A percentile compares a stretch with the other conserved stretches of the same genome.
phyloP scores from a whole-genome alignment of 495 filamentous ascomycete genomes.

The Ascobolus immersus region DNA sequence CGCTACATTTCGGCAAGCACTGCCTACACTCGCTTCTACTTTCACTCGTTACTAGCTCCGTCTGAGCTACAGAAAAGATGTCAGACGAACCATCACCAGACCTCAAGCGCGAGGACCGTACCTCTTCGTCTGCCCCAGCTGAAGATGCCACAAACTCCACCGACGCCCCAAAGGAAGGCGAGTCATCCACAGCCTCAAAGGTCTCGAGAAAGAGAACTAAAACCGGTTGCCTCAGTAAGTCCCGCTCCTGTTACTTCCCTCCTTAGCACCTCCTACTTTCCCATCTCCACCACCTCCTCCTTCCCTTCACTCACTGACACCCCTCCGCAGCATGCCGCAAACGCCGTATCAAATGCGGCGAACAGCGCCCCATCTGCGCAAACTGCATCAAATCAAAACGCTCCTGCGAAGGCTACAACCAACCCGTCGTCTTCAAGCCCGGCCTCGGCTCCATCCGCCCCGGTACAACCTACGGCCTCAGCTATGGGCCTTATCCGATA shows the following conservation, averaged over 20 bases:
- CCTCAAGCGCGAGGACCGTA: too few species aligned
- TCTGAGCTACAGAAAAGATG: too few species aligned
- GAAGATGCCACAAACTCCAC: too few species aligned
- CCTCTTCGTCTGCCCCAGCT: too few species aligned
- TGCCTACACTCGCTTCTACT: too few species aligned
- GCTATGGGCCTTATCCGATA: slow-evolving; percentile 17
- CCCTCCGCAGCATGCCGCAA: slow-evolving; percentile 51
- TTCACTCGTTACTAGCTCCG: too few species aligned
- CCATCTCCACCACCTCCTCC: too few species aligned
- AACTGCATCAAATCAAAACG: slow-evolving; percentile 92
- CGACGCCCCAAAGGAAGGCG: too few species aligned
- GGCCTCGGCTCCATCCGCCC: slow-evolving; percentile 25
- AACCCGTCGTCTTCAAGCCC: slow-evolving; percentile 77
- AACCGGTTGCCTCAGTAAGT: slow-evolving; percentile 80
- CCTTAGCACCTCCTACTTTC: too few species aligned
- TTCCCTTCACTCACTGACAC: too few species aligned
- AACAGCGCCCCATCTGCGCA: slow-evolving; percentile 70
- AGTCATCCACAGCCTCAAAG: slow-evolving; percentile 4
- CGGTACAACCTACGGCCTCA: slow-evolving; percentile 25
- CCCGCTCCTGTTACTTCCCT: slow-evolving; percentile 1
- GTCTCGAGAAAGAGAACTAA: slow-evolving; percentile 57
- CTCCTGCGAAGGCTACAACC: slow-evolving; percentile 82
- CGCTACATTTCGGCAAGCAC: too few species aligned
- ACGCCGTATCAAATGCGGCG: slow-evolving; percentile 90
- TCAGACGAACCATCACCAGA: too few species aligned